A percentile compares a stretch with the other conserved stretches of the same genome.
phyloP scores from a whole-genome alignment of 192 early-diverging fungal species.

The Mortierella claussenii region DNA sequence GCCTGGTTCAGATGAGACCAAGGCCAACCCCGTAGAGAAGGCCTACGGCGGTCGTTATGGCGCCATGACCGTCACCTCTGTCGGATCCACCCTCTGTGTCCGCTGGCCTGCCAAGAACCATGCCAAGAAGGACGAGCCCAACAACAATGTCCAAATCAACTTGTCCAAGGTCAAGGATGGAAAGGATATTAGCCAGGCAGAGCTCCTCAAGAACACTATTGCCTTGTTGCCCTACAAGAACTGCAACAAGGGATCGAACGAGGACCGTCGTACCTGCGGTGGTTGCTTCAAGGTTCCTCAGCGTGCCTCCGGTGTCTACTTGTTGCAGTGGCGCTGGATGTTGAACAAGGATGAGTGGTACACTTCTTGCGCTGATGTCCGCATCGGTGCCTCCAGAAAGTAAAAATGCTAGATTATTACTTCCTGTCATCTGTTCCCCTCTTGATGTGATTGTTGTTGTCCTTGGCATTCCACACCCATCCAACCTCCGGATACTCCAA shows the following conservation, averaged over 20 bases:
- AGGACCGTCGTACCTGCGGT: slow-evolving; percentile 32
- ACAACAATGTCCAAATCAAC: slow-evolving; percentile 27
- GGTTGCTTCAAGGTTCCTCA: slow-evolving; percentile 48
- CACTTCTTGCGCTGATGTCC: slow-evolving; percentile 37
- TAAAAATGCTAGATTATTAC: too few relatives aligned
- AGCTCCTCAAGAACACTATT: slow-evolving; percentile 25
- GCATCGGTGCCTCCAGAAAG: background rate
- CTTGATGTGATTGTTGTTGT: too few relatives aligned
- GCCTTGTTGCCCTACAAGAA: slow-evolving; percentile 31
- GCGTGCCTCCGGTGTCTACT: slow-evolving; percentile 25
- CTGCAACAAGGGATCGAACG: slow-evolving; percentile 14
- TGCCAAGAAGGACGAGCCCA: slow-evolving; percentile 15
- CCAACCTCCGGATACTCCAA: too few relatives aligned
- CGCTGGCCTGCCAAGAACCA: slow-evolving; percentile 49
- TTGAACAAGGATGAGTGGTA: slow-evolving; percentile 45
- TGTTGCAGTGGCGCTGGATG: slow-evolving; percentile 47
- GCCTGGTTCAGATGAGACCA: slow-evolving; percentile 29
- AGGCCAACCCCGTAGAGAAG: slow-evolving; percentile 15
- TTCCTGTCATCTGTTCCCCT: too few relatives aligned
- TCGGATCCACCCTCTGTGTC: slow-evolving; percentile 33
- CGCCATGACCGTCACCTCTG: slow-evolving; percentile 24
- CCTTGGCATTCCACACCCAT: too few relatives aligned
- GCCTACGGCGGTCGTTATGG: slow-evolving; percentile 37
- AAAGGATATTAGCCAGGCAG: slow-evolving; percentile 12
- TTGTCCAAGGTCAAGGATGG: slow-evolving; percentile 16